A percentile compares a stretch with the other conserved stretches of the same genome.
Conservation (phyloP, 164 flowering plant species). For the Dillenia turbinata region DNA sequence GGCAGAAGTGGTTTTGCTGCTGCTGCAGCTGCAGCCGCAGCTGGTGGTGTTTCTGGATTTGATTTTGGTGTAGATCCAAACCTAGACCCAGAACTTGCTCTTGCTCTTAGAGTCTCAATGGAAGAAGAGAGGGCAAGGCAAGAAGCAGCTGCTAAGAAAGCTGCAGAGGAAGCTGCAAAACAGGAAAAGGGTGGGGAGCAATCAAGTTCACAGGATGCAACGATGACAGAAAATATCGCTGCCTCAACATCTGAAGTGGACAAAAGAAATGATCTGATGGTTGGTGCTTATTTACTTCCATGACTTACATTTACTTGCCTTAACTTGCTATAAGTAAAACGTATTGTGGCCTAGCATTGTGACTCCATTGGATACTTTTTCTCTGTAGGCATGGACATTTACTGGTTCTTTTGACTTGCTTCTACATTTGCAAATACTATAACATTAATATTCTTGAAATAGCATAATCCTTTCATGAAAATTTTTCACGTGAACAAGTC, state of each 20-base stretch:
- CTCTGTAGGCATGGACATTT: no score
- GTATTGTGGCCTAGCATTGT: no score
- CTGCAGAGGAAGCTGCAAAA: conserved; percentile 75
- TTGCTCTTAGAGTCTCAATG: conserved; percentile 96
- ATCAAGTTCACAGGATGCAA: conserved; percentile 60
- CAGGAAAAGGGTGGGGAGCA: conserved; percentile 65
- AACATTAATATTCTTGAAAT: no score
- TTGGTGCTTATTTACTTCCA: conserved; percentile 17
- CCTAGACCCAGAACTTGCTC: conserved; percentile 95
- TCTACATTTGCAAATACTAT: no score
- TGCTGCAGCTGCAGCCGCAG: conserved; percentile 87
- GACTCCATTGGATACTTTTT: no score
- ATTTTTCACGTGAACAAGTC: no score
- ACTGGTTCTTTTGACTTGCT: no score
- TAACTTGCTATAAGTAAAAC: no score
- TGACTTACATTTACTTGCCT: no score
- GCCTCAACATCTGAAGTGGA: conserved; percentile 43
- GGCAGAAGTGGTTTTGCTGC: conserved; percentile 95
- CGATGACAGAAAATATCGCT: conserved; percentile 51
- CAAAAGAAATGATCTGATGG: conserved; percentile 48
- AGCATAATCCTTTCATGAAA: no score
- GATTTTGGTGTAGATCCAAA: conserved; percentile 99
- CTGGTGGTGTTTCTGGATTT: conserved; percentile 71
- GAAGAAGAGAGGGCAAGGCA: conserved; percentile 99
- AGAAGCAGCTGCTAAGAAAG: conserved; percentile 95